Percentiles rank a stretch among this genome's conserved stretches.
phyloP scores from a whole-genome alignment of 768 basidiomycete genomes.

The Boletus speciosus region DNA sequence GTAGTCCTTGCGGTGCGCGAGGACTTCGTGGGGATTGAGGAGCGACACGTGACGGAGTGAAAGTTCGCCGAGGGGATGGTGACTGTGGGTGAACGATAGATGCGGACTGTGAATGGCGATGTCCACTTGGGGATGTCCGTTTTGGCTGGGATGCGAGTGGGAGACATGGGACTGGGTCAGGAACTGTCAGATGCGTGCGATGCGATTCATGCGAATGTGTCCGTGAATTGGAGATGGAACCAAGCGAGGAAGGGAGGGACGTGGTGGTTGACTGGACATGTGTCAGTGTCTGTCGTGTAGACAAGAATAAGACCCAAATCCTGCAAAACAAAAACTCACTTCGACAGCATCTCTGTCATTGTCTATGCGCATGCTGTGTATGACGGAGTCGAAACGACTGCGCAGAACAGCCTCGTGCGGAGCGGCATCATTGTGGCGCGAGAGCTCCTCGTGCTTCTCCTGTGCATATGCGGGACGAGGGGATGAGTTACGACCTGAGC shows the following conservation, averaged over 20 bases:
- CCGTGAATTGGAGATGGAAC: constrained; percentile 25
- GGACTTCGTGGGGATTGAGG: constrained; percentile 15
- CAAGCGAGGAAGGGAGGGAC: constrained; percentile 29
- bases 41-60: constrained; percentile 4
- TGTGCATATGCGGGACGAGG: constrained; percentile 7
- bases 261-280: constrained; percentile 23
- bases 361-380: constrained; percentile 34
- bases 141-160: constrained; percentile 4
- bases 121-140: background rate
- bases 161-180: constrained; percentile 16
- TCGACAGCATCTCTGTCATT: constrained; percentile 18
- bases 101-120: constrained; percentile 13
- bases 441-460: constrained; percentile 22
- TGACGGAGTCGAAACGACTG: constrained; percentile 49
- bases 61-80: constrained; percentile 3
- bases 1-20: constrained; percentile 12
- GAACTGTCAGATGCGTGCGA: constrained; percentile 21
- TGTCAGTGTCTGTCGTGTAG: constrained; percentile 18
- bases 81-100: constrained; percentile 8
- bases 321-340: constrained; percentile 17
- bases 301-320: constrained; percentile 8
- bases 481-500: constrained; percentile 18
- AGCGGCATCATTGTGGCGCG: constrained; percentile 30
- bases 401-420: constrained; percentile 56
- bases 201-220: constrained; percentile 27